Conservation (phyloP, 2,329 filamentous ascomycete species). For the Arthrobotrys sinensis region DNA sequence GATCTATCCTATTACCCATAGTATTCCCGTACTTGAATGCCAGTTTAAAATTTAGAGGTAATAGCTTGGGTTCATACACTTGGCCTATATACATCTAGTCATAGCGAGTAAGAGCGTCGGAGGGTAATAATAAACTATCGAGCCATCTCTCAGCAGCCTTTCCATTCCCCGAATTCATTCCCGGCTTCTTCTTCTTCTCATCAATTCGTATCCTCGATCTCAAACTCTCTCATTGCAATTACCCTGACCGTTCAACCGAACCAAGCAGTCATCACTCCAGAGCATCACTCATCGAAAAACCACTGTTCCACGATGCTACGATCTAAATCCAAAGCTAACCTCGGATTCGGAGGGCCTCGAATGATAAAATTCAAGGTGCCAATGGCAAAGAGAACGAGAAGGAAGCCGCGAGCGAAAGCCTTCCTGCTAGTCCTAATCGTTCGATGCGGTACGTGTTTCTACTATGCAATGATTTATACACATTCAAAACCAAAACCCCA, state of each 20-base stretch:
- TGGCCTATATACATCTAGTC: no score
- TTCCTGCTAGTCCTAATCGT: not conserved
- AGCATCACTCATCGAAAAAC: not conserved
- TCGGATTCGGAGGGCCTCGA: not conserved
- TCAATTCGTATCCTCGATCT: not conserved
- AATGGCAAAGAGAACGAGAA: not conserved
- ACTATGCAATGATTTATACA: not conserved
- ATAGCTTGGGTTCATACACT: no score
- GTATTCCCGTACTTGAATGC: no score
- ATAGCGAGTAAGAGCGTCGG: no score
- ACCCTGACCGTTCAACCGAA: not conserved
- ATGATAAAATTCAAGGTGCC: not conserved
- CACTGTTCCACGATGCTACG: conserved; percentile 6
- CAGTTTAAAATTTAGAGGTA: no score
- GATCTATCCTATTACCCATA: no score
- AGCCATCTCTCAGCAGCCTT: not conserved
- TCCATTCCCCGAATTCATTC: not conserved
- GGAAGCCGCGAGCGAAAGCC: not conserved
- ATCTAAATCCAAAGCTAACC: conserved; percentile 3
- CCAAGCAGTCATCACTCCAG: not conserved
- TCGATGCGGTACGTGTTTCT: conserved; percentile 29
- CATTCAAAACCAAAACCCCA: not conserved
- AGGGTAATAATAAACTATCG: no score
- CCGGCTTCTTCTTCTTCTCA: not conserved
- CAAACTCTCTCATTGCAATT: not conserved